Conservation (phyloP, 305 asterid genomes). For the Fraxinus angustifolia region DNA sequence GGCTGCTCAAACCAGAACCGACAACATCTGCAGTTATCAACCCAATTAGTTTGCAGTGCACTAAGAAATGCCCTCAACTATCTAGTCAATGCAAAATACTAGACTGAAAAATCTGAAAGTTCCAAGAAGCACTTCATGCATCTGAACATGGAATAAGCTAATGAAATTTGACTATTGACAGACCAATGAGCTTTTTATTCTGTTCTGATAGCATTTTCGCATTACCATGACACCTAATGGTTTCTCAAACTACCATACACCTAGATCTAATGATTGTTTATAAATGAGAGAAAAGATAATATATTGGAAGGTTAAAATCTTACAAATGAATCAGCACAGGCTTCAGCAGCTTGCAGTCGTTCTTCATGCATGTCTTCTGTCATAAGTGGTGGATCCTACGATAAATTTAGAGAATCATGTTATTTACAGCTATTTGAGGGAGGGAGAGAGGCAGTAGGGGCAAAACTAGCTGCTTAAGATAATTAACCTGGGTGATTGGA, state of each 20-base stretch:
- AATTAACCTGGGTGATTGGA: constrained; percentile 76
- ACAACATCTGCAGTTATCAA: background rate
- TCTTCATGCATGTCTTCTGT: constrained; percentile 98
- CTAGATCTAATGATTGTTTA: constrained; percentile 1
- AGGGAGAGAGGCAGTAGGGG: constrained; percentile 8
- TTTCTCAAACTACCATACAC: background rate
- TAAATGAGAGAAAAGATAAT: constrained; percentile 5
- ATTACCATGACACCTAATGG: background rate
- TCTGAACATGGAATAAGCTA: constrained; percentile 6
- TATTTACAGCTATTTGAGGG: constrained; percentile 1
- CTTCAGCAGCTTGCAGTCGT: constrained; percentile 81
- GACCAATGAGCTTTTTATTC: background rate
- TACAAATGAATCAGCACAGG: constrained; percentile 70
- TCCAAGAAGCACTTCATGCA: background rate
- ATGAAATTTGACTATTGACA: constrained; percentile 12
- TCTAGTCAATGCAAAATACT: background rate
- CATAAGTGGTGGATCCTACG: constrained; percentile 90
- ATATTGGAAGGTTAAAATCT: constrained; percentile 30
- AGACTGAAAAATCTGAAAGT: background rate
- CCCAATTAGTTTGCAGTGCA: constrained; percentile 8
- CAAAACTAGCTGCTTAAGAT: constrained; percentile 24
- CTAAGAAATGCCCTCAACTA: background rate
- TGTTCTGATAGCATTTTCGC: background rate
- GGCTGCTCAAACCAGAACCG: constrained; percentile 19
- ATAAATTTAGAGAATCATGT: constrained; percentile 17